These are phyloP conservation scores for Vigna nakashimae DNA, from an alignment of 306 rosid genomes.

Conservation along the genomic window DNA sequence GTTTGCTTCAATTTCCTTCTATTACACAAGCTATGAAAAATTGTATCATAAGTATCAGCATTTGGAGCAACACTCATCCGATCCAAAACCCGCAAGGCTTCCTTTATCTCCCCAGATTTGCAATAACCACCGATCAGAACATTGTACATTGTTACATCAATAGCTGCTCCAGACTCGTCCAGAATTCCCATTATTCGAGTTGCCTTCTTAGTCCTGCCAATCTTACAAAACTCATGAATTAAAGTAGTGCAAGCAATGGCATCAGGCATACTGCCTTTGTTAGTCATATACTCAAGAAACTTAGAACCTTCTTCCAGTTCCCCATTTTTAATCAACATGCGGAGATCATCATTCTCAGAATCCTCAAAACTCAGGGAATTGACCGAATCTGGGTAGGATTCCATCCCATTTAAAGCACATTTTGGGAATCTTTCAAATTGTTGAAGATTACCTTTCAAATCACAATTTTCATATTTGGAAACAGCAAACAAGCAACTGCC, in stretches of 20 bases:
- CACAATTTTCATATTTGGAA: conserved; percentile 54
- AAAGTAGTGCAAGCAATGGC: conserved; percentile 70
- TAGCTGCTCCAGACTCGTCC: conserved; percentile 71
- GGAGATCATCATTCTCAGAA: conserved; percentile 60
- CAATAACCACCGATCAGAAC: conserved; percentile 49
- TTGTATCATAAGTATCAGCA: conserved; percentile 70
- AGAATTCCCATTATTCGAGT: conserved; percentile 65
- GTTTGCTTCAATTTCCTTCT: conserved; percentile 74
- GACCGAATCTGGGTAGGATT: conserved; percentile 27
- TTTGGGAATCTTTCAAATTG: conserved; percentile 39
- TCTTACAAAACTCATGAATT: conserved; percentile 72
- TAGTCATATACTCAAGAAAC: conserved; percentile 64
- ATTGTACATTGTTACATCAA: conserved; percentile 77
- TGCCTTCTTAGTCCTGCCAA: conserved; percentile 72
- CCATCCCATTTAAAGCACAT: conserved; percentile 50
- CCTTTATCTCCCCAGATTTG: conserved; percentile 73
- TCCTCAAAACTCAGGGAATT: conserved; percentile 59
- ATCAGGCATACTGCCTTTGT: conserved; percentile 67
- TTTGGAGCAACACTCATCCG: conserved; percentile 75
- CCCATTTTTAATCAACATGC: conserved; percentile 66
- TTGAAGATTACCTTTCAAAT: conserved; percentile 56
- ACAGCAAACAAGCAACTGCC: conserved; percentile 45
- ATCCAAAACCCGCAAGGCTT: conserved; percentile 69
- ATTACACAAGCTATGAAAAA: conserved; percentile 73
- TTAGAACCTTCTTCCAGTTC: conserved; percentile 71